These are phyloP conservation scores for Boletus tylopilopsis DNA, from an alignment of 768 basidiomycete genomes.

Conservation along the genomic window DNA sequence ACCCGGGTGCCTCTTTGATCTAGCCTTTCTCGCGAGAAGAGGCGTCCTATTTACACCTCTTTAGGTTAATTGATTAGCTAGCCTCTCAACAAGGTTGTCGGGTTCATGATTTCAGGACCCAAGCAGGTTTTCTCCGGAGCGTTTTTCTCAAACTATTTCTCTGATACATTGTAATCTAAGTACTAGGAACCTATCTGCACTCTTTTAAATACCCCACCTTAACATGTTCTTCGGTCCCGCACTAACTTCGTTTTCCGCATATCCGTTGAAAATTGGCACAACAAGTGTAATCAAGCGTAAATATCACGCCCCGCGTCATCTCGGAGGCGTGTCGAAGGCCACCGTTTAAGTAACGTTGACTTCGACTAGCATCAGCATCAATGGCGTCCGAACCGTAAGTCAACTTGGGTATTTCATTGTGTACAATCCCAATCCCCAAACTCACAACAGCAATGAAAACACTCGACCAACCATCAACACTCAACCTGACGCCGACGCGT, in stretches of 20 bases:
- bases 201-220: constrained; percentile 17
- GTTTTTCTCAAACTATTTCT: background rate
- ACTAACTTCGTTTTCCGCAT: background rate
- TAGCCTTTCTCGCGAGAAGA: constrained; percentile 27
- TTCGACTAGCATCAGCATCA: background rate
- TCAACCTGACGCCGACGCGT: constrained; percentile 23
- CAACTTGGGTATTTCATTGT: background rate
- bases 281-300: constrained; percentile 12
- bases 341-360: no score
- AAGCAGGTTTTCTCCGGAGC: constrained; percentile 5
- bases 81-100: background rate
- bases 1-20: constrained; percentile 47
- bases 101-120: constrained; percentile 9
- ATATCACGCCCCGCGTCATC: constrained; percentile 18
- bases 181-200: constrained; percentile 8
- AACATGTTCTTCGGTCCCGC: constrained; percentile 5
- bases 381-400: constrained; percentile 26
- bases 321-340: background rate
- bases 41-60: background rate
- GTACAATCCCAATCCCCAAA: no score
- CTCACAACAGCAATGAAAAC: constrained; percentile 9
- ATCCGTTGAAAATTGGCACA: background rate
- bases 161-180: constrained; percentile 21
- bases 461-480: background rate
- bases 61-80: background rate